Evolutionary conservation across 306 rosid genomes (phyloP), one percentile per base, ranked within the genome.

Genomic region (Lagenaria siceraria): DNA sequence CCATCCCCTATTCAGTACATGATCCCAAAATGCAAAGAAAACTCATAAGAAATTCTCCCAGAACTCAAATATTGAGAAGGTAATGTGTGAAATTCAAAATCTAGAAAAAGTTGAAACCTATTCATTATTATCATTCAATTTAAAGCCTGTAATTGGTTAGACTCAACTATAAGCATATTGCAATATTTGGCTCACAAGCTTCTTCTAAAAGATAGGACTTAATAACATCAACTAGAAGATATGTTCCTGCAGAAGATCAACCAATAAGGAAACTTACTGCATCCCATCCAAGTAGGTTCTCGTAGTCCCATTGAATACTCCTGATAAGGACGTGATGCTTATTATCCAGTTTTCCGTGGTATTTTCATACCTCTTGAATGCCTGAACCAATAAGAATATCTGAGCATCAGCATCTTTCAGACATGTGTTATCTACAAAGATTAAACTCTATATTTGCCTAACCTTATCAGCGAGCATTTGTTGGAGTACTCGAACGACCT

Each of bases 401-500:
- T 63, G 74, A 82, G 68, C 70, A 78, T 53, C 49, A 7, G 65
- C 78, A 69, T 14, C 19, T 1, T 19, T 78, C 29, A 81, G 31
- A 42, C 36, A 22, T 36, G 54, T 63, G 38, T 33, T 21, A 52
- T 14, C 56, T 11, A 35, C 71, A 54, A 36, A 33, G 55, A 74
- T 53, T 59, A 25, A 18, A 29, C 42, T 55, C 43, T 36, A 58
- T 9, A 55, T 27, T 63, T 78, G 36, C 69, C 90, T 27, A 64
- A 95, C 98, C 97, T 92, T 92, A 77, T 96, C 98, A 54, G 92
- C 91, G 75, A 96, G 99, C 99, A 96, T 92, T 92, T 96, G 96
- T 79, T 96, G 99, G 80, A 96, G 87, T 71, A 86, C 89, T 40
- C 99, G 98, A 46, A 83, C 97, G 77, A 96, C 98, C 80, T 96